A percentile compares a stretch with the other conserved stretches of the same genome.
phyloP scores from a whole-genome alignment of 75 land plant genomes.

The Selaginella moellendorffii region DNA sequence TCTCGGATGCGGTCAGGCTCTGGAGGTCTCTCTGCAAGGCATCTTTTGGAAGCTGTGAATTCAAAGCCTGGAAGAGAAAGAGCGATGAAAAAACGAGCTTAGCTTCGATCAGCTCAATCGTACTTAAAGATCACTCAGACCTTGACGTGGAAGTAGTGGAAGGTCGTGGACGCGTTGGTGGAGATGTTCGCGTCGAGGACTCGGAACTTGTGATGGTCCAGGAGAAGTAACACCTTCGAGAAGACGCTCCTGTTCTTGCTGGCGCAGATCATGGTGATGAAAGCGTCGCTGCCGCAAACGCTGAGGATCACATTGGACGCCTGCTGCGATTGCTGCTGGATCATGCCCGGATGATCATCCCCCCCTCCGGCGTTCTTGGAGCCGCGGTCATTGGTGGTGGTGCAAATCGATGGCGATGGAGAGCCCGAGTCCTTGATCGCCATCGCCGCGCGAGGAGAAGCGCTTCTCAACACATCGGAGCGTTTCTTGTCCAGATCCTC shows the following conservation, averaged over 20 bases:
- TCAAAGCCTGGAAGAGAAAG: constrained; percentile 9
- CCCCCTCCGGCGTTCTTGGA: constrained; percentile 7
- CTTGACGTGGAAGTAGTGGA: constrained; percentile 26
- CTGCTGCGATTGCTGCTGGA: constrained; percentile 10
- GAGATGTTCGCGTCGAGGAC: constrained; percentile 25
- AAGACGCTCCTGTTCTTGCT: constrained; percentile 13
- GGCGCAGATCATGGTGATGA: constrained; percentile 23
- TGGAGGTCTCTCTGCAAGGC: constrained; percentile 3
- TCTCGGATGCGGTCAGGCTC: background rate
- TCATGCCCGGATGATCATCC: background rate
- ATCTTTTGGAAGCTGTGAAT: constrained; percentile 1
- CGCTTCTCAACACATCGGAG: background rate
- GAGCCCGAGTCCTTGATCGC: background rate
- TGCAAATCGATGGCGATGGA: constrained; percentile 10
- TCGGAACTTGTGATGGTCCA: constrained; percentile 23
- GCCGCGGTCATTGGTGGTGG: background rate
- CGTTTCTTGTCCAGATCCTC: constrained; percentile 23
- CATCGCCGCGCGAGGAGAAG: constrained; percentile 7
- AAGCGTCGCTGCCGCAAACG: constrained; percentile 21
- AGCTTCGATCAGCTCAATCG: background rate
- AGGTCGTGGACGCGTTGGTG: constrained; percentile 20
- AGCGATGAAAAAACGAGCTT: background rate
- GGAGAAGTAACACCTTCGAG: constrained; percentile 14
- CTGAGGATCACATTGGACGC: constrained; percentile 19
- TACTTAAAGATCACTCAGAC: background rate